Evolutionary conservation across 192 early-diverging fungal species (phyloP), one percentile per base, ranked within the genome.

Genomic region (Umbelopsis sp.): DNA sequence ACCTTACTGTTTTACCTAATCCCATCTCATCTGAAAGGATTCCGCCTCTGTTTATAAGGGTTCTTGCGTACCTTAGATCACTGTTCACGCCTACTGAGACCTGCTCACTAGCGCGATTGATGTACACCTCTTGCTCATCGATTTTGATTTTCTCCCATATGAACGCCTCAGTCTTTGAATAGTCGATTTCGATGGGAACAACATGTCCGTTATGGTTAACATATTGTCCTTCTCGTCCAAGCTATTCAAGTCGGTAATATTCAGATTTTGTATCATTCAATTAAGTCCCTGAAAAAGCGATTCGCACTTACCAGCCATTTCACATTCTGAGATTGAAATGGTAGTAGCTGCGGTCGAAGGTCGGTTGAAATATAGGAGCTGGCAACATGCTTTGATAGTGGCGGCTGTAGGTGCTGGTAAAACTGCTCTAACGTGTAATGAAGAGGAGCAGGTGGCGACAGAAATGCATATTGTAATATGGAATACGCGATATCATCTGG

Each of bases 1-100:
- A 70, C 82, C 85, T 83, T 20, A 92, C 79, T 1, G 91, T 92
- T 62, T 92, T 92, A 11, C 91, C 91, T 9, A 92, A 69, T 24
- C 91, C 91, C 91, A 92, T 92, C 66, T 81, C 85, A 32, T 85
- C 84, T 0, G 84, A 81, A 5, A 85, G 66, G 17, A 83, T 85
- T 2, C 82, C 86, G 4, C 83, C 83, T 38, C 70, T 69, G 26
- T 47, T 43, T 3, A 67, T n/a, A 31, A 65, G 41, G 24, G 56
- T 47, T 8, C 50, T 11, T 10, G 17, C 43, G 16, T 50, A 43
- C 6, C 29, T 56, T 20, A 62, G 36, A 2, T 25, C 41, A 16
- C 38, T 51, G 10, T 22, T 38, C 2, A 43, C 32, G 2, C 36
- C 51, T 44, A 49, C 24, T 8, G 67, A 47, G 29, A 69, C 45